Conservation (phyloP, 1,284 basidiomycete genomes). For the Laetiporus sulphureus region DNA sequence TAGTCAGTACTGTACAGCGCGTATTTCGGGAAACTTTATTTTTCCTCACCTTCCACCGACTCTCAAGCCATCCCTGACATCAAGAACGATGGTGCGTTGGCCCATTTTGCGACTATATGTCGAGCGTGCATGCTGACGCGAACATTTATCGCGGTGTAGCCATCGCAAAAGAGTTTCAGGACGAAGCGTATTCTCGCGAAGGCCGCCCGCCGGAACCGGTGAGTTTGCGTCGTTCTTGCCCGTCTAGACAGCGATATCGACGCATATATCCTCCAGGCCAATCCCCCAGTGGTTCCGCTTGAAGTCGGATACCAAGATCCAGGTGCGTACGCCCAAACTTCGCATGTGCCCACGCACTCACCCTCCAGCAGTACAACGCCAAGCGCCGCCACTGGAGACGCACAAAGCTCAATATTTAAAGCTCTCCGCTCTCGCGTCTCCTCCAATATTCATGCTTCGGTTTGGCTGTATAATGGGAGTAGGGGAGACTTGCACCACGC, state of each 20-base stretch:
- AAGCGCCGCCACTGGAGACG: conserved; percentile 94
- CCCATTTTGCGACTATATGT: conserved; percentile 2
- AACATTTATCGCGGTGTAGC: conserved; percentile 40
- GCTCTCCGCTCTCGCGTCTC: conserved; percentile 9
- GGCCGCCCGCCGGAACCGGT: conserved; percentile 95
- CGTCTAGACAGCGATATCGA: conserved; percentile 4
- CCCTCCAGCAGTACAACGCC: conserved; percentile 69
- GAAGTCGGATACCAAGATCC: conserved; percentile 93
- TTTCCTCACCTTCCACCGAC: conserved; percentile 24
- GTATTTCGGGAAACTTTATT: conserved; percentile 26
- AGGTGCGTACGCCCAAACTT: conserved; percentile 49
- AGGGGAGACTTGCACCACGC: conserved; percentile 11
- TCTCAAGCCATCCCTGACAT: conserved; percentile 23
- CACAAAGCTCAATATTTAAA: conserved; percentile 90
- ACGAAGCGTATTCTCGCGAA: conserved; percentile 97
- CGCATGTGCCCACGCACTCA: neutral
- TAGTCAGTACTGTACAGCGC: conserved; percentile 34
- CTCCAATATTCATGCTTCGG: conserved; percentile 3
- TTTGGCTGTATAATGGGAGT: conserved; percentile 16
- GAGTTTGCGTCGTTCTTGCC: conserved; percentile 26
- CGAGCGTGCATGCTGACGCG: neutral
- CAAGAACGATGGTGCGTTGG: conserved; percentile 27
- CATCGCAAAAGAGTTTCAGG: conserved; percentile 97
- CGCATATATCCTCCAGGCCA: conserved; percentile 46
- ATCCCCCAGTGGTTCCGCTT: conserved; percentile 99